These are phyloP conservation scores for Sparassis latifolia DNA, from an alignment of 1,284 basidiomycete species.

Conservation along the genomic window DNA sequence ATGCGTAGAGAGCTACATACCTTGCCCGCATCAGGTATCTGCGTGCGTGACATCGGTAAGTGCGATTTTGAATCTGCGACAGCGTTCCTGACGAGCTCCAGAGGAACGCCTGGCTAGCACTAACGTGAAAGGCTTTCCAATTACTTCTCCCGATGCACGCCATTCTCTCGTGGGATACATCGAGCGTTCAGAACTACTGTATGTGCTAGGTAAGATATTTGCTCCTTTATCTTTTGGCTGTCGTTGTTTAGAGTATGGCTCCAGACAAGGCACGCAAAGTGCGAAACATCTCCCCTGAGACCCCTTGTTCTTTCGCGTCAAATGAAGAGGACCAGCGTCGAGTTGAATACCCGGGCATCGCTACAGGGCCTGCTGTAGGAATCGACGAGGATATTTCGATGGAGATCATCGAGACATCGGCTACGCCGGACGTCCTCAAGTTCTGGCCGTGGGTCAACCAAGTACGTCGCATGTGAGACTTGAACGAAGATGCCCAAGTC, in stretches of 20 bases:
- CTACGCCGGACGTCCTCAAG: conserved; percentile 56
- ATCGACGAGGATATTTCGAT: conserved; percentile 63
- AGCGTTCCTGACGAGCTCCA: conserved; percentile 23
- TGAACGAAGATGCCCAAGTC: neutral
- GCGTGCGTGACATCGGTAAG: conserved; percentile 74
- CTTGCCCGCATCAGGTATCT: conserved; percentile 71
- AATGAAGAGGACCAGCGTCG: conserved; percentile 39
- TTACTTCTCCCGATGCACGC: conserved; percentile 58
- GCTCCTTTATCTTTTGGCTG: too few species aligned
- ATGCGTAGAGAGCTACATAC: conserved; percentile 81
- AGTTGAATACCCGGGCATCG: conserved; percentile 38
- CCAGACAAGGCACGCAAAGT: conserved; percentile 67
- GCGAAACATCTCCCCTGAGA: conserved; percentile 56
- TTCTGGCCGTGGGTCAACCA: conserved; percentile 92
- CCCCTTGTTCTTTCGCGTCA: conserved; percentile 64
- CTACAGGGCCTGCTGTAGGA: conserved; percentile 47
- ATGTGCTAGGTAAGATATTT: conserved; percentile 66
- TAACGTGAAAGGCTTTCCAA: conserved; percentile 87
- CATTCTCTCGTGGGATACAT: conserved; percentile 82
- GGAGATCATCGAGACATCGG: conserved; percentile 53
- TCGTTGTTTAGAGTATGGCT: neutral
- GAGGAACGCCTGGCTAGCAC: conserved; percentile 67
- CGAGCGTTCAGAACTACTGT: conserved; percentile 78
- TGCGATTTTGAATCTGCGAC: conserved; percentile 4
- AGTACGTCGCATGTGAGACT: conserved; percentile 35